Base-by-base conservation (phyloP, 441 rosid genomes). In the Adansonia madagascariensis region DNA sequence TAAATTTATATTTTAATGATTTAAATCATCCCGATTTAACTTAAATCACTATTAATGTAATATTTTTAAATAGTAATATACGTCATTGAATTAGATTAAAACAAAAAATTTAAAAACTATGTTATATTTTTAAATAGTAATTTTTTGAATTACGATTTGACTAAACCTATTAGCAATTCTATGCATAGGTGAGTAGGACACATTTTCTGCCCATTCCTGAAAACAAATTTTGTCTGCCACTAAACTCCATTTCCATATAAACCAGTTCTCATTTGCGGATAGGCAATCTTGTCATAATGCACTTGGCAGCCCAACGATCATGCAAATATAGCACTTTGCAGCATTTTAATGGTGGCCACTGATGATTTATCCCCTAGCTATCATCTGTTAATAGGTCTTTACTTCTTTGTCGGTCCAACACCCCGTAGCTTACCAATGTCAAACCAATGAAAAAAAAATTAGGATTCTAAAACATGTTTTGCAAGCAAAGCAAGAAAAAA, bases 211-310 rank as follows among this genome's bases (percentile, higher is more conserved):
- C 50, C 6, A 44, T 6, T 6, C 6, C 27, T 62, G 50, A 65
- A 41, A 18, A 24, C 24, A 65, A 65, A 65, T 65, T 62, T 35
- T 27, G 31, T 27, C 31, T 27, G 31, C 31, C 31, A 27, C 31
- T 27, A 27, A 27, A 27, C 31, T 27, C 31, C 31, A 27, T 27
- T 27, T 27, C 31, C 31, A 27, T 27, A 27, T 27, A 27, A 27
- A 27, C 31, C 31, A 27, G 31, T 27, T 27, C 31, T 27, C 31
- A 27, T 27, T 27, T 27, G 46, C 35, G 18, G 20, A 62, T 62
- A n/a, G 49, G 69, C n/a, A 61, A 14, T 64, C 49, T 64, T n/a
- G 15, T 66, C 71, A 66, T 9, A 66, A 8, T 8, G 71, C 71
- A 66, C 69, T 39, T 64, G 20, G 49, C 11, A 31, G 68, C 47